Base-by-base conservation (phyloP, 306 rosid genomes). In the barrel medic (Medicago truncatula) region DNA sequence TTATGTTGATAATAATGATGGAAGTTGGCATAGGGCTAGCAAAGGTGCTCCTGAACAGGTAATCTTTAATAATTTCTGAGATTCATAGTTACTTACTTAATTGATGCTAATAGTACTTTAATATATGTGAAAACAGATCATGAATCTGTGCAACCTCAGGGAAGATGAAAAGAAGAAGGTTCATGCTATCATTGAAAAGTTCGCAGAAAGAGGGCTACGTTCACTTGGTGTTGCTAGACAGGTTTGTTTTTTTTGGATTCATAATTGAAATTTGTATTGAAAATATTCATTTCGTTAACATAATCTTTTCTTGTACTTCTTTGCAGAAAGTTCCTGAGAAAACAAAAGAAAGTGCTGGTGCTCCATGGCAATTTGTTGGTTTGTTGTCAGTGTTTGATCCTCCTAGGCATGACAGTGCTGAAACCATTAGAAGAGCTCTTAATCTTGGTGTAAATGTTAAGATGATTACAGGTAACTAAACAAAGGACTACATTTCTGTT, bases 21-120 rank as follows among this genome's bases (percentile, higher is more conserved):
- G 88, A 81, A 86, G 72, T 65, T 96, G 99, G 99, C 98, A 96
- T 80, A 76, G 99, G 71, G 68, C 99, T 20, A 92, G 99, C 86
- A 96, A 96, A 80, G 99, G 99, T 74, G 99, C 99, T 31, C 99
- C 99, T 21, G 99, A 96, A 86, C 98, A 96, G 97, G 99, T 92
- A 86, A 46, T 8, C 21, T 76, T 67, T 70, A 70, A 63, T 40
- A 6, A 17, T 46, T 38, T 63, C 44, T 17, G 50, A 71, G 52
- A 25, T 36, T 58, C 9, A 16, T 53, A 36, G 4, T 46, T 53
- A n/a, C 50, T 61, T 39, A 46, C 7, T 62, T 14, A 1, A 44
- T 52, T 49, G 78, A 62, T 71, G 53, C 82, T 78, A 59, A 58
- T 34, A 11, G 81, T 14, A 23, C 53, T n/a, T 81, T 56, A 20